Evolutionary conservation across 2,329 filamentous ascomycete genomes (phyloP), one percentile per base, ranked within the genome.

Genomic region (Chlorencoelia australis): DNA sequence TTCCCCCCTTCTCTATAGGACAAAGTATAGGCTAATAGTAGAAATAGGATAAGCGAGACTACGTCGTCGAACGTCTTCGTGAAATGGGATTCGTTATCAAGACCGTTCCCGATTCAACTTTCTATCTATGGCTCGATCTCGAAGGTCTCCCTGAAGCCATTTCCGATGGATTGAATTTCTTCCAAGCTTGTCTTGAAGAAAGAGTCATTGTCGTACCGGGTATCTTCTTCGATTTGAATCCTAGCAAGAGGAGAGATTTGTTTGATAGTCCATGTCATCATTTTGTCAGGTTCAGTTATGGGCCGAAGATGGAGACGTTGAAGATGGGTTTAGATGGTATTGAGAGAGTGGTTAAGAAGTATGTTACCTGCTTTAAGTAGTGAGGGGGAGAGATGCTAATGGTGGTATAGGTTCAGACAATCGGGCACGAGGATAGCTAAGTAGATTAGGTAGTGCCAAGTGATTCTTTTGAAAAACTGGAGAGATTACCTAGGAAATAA

Each of bases 201-300:
- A 93, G 93, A 70, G 85, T 93, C 48, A 95, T 95, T 55, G 87
- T 95, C 13, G 89, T 96, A 4, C 89, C 89, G 0, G 89, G 89
- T 42, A 96, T 96, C 60, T 96, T 96, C 72, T 96, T 96, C 59
- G 89, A 96, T 55, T 64, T 96, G 46, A 96, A 96, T 65, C 89
- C 89, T 4, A 81, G 82, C 22, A 82, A 86, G 59, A 73, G 89
- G 47, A 73, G 89, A 57, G 89, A 96, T 60, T 62, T 96, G 49
- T 96, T 96, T 49, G 89, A 96, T 63, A 85, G 77, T 49, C 89
- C 89, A 41, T 95, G 89, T 63, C 89, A 96, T 63, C 82, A 91
- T 63, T 93, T 89, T 58, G 82, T 93, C 18, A 73, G 86, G 35
- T 72, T 93, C 51, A 86, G 80, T 38, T 94, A 91, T 55, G 86